Evolutionary conservation across 129 eudicot species (phyloP).

Genomic region (Flaveria ramosissima): DNA sequence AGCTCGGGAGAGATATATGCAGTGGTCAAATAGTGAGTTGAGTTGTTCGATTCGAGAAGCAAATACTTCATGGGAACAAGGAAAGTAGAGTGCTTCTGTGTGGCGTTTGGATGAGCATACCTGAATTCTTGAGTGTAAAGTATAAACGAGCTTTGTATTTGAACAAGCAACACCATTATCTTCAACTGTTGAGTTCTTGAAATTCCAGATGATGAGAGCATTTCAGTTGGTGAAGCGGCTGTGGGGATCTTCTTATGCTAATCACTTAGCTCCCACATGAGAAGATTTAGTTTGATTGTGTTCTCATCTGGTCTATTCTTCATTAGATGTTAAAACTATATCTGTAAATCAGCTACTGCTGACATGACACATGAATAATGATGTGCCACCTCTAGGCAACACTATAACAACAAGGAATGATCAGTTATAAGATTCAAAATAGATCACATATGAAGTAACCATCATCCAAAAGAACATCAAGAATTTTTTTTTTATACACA

Average conservation of each 20-base stretch:
- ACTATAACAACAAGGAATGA: background rate
- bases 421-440: background rate
- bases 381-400: background rate
- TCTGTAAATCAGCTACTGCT: background rate
- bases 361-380: background rate
- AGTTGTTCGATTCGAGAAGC: constrained; percentile 34
- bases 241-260: constrained; percentile 34
- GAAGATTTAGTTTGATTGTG: constrained; percentile 14
- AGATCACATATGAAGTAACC: background rate
- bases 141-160: background rate
- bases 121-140: constrained; percentile 48
- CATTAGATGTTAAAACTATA: constrained; percentile 26
- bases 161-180: constrained; percentile 31
- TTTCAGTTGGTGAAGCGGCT: constrained; percentile 50
- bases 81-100: constrained; percentile 63
- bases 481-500: background rate
- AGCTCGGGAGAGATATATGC: constrained; percentile 13
- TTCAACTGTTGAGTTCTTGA: constrained; percentile 48
- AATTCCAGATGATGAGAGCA: constrained; percentile 45
- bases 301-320: background rate
- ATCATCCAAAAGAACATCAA: background rate
- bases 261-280: constrained; percentile 50
- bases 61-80: constrained; percentile 66
- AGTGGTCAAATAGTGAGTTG: constrained; percentile 63
- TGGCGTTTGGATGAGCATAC: constrained; percentile 74